phyloP scores from a whole-genome alignment of 202 grass and related monocot genomes.

The Zoysia matrella region DNA sequence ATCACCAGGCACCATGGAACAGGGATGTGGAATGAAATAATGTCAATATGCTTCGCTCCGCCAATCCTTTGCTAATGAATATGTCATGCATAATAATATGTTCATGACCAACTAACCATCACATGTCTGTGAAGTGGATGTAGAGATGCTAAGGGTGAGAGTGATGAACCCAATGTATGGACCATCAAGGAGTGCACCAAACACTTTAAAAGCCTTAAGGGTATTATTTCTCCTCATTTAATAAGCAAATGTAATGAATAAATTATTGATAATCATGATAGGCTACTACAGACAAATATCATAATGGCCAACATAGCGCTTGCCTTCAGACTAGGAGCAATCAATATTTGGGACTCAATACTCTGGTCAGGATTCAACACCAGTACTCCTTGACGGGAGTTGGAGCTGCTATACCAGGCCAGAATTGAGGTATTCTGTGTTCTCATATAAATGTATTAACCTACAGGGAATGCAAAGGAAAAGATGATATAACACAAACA shows the following conservation, averaged over 20 bases:
- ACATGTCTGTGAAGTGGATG: slow-evolving; percentile 26
- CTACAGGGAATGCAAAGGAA: slow-evolving; percentile 9
- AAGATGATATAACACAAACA: background rate
- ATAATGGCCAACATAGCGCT: slow-evolving; percentile 43
- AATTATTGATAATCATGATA: slow-evolving; percentile 52
- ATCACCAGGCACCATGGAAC: slow-evolving; percentile 16
- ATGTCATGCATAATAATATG: slow-evolving; percentile 25
- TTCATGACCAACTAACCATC: slow-evolving; percentile 39
- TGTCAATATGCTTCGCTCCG: slow-evolving; percentile 33
- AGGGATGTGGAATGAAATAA: slow-evolving; percentile 25
- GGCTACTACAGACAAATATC: slow-evolving; percentile 44
- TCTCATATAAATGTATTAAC: background rate
- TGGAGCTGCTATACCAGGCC: background rate
- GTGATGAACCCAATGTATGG: slow-evolving; percentile 35
- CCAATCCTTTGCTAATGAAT: slow-evolving; percentile 32
- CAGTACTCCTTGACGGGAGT: background rate
- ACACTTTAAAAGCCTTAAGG: slow-evolving; percentile 42
- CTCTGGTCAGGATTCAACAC: background rate
- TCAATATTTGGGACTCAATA: slow-evolving; percentile 17
- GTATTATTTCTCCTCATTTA: slow-evolving; percentile 40
- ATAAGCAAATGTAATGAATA: slow-evolving; percentile 49
- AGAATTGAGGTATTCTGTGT: background rate
- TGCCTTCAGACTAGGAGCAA: slow-evolving; percentile 46
- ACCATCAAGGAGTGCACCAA: slow-evolving; percentile 42
- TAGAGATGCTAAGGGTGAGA: slow-evolving; percentile 28